Conservation (phyloP, 345 rosid genomes). For the Syzygium jambos region DNA sequence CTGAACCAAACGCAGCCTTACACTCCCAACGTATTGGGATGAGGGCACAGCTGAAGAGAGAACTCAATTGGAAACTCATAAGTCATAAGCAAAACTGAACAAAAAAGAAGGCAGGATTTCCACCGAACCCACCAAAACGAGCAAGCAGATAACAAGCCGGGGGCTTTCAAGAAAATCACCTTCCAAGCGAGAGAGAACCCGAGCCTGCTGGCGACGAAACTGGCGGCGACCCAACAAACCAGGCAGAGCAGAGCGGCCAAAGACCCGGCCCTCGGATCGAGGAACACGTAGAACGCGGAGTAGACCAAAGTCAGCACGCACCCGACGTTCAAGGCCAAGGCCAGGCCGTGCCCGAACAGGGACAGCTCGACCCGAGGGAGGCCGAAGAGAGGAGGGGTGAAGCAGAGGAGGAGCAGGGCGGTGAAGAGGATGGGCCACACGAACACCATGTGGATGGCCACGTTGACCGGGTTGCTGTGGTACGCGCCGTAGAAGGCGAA, state of each 20-base stretch:
- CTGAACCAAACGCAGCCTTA: too few species aligned
- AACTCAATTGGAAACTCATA: background rate
- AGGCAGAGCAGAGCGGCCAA: constrained; percentile 47
- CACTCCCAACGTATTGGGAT: background rate
- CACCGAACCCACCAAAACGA: background rate
- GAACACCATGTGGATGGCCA: constrained; percentile 37
- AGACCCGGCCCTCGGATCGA: constrained; percentile 50
- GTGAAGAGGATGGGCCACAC: constrained; percentile 69
- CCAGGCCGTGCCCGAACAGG: constrained; percentile 14
- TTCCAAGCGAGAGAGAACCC: constrained; percentile 55
- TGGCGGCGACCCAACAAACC: constrained; percentile 35
- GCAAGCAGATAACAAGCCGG: background rate
- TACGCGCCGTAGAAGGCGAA: constrained; percentile 48
- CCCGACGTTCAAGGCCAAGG: constrained; percentile 39
- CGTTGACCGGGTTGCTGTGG: constrained; percentile 33
- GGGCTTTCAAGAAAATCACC: constrained; percentile 9
- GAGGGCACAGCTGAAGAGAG: background rate
- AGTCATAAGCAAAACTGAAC: background rate
- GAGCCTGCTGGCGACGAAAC: constrained; percentile 28
- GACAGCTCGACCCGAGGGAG: constrained; percentile 21
- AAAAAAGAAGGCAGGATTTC: background rate
- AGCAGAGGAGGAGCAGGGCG: constrained; percentile 35
- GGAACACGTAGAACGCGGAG: constrained; percentile 30
- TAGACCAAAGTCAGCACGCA: constrained; percentile 37
- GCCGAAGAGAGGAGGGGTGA: constrained; percentile 37